phyloP scores from a whole-genome alignment of 306 rosid species.

The Cucurbita pepo region DNA sequence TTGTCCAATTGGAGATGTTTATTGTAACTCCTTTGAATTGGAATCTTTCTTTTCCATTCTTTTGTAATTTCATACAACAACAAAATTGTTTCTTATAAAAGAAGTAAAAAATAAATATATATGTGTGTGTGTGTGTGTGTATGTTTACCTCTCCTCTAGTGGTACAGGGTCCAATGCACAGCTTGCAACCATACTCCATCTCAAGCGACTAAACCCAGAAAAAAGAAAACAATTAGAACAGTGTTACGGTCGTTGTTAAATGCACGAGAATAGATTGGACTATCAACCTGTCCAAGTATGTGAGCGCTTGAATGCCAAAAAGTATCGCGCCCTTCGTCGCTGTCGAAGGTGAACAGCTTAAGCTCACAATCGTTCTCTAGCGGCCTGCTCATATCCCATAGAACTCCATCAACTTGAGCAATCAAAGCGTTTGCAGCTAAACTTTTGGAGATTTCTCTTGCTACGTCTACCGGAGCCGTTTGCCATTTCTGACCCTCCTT shows the following conservation, averaged over 20 bases:
- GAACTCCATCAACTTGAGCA: constrained; percentile 66
- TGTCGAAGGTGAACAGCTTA: constrained; percentile 52
- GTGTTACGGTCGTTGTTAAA: neutral
- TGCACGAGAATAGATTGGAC: neutral
- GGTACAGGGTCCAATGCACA: constrained; percentile 96
- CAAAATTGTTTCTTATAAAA: too few relatives aligned
- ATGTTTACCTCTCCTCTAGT: constrained; percentile 79
- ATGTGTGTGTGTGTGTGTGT: too few relatives aligned
- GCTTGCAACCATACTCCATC: constrained; percentile 77
- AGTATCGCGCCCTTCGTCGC: constrained; percentile 82
- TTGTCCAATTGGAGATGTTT: neutral
- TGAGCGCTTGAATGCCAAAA: constrained; percentile 99
- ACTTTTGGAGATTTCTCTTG: constrained; percentile 65
- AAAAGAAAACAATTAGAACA: neutral
- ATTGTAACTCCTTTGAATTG: neutral
- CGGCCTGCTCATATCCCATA: constrained; percentile 83
- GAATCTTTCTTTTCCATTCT: neutral
- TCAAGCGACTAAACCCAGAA: constrained; percentile 51
- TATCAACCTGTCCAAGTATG: constrained; percentile 79
- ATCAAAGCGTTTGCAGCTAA: constrained; percentile 64
- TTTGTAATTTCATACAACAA: neutral
- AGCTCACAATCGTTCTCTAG: constrained; percentile 58
- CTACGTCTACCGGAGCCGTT: constrained; percentile 64
- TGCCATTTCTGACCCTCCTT: constrained; percentile 65
- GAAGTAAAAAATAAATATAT: too few relatives aligned